These are phyloP conservation scores for Penicillium odoratum DNA, from an alignment of 495 filamentous ascomycete species.

Conservation along the genomic window DNA sequence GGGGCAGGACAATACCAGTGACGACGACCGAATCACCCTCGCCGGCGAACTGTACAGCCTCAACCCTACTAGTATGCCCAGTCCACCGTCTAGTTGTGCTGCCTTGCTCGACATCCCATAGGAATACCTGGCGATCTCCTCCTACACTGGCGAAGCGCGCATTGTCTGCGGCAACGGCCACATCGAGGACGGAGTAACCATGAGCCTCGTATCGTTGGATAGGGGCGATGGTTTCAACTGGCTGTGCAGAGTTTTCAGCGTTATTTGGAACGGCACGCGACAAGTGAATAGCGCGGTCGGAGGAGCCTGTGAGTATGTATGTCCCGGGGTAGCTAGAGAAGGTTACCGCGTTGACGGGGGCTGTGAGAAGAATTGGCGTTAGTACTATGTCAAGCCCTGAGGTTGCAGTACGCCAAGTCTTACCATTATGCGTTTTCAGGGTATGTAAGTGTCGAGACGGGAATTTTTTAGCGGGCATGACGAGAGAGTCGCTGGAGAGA, in stretches of 20 bases:
- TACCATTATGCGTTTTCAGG: conserved; percentile 51
- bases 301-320: conserved; percentile 77
- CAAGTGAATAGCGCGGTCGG: conserved; percentile 81
- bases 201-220: conserved; percentile 89
- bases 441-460: conserved; percentile 40
- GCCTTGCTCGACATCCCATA: conserved; percentile 88
- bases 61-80: conserved; percentile 72
- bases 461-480: conserved; percentile 38
- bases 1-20: conserved; percentile 41
- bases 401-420: background rate
- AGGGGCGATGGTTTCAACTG: conserved; percentile 47
- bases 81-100: conserved; percentile 71
- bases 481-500: background rate
- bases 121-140: conserved; percentile 84
- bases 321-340: conserved; percentile 41
- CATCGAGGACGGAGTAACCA: conserved; percentile 83
- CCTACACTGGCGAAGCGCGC: conserved; percentile 76
- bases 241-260: conserved; percentile 31
- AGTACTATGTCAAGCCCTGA: background rate
- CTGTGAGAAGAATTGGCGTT: conserved; percentile 20
- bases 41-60: conserved; percentile 75
- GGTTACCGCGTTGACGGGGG: conserved; percentile 42
- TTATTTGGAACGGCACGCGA: conserved; percentile 63
- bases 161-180: conserved; percentile 76
- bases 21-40: conserved; percentile 67